Evolutionary conservation across 805 yeast species (phyloP).

Genomic region (Metschnikowia cubensis): DNA sequence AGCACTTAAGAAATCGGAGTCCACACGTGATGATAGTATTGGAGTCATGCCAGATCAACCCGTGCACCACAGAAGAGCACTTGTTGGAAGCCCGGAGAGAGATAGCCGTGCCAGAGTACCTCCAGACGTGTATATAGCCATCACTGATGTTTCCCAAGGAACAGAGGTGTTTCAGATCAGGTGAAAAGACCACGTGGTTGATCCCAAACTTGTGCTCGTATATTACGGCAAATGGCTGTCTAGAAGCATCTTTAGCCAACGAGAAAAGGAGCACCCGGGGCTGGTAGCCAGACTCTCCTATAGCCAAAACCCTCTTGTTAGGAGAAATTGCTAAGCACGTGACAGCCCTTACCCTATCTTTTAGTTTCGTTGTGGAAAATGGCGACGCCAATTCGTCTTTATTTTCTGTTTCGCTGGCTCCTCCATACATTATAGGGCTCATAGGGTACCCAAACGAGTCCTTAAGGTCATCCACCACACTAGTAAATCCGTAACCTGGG

Average conservation of each 20-base stretch:
- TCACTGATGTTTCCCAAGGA: slow-evolving; percentile 68
- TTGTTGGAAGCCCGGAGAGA: slow-evolving; percentile 48
- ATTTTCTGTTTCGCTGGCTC: slow-evolving; percentile 5
- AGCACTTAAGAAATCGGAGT: slow-evolving; percentile 54
- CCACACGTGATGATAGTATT: slow-evolving; percentile 51
- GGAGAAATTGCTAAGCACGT: slow-evolving; percentile 59
- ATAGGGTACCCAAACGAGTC: slow-evolving; percentile 38
- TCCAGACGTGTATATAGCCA: slow-evolving; percentile 66
- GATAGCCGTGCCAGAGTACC: slow-evolving; percentile 20
- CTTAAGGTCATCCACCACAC: slow-evolving; percentile 1
- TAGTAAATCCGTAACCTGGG: not conserved
- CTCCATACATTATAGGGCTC: slow-evolving; percentile 10
- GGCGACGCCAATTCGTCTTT: slow-evolving; percentile 1
- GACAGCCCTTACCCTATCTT: slow-evolving; percentile 47
- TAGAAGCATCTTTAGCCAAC: slow-evolving; percentile 45
- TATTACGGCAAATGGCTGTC: slow-evolving; percentile 50
- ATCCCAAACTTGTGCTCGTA: slow-evolving; percentile 68
- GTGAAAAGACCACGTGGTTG: slow-evolving; percentile 50
- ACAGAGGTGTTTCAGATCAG: slow-evolving; percentile 51
- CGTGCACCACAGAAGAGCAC: slow-evolving; percentile 57
- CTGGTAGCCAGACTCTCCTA: slow-evolving; percentile 68
- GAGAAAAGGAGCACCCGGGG: slow-evolving; percentile 64
- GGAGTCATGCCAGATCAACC: slow-evolving; percentile 48
- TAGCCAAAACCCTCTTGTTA: slow-evolving; percentile 50
- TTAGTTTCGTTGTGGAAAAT: slow-evolving; percentile 16